Base-by-base conservation (phyloP, 2,329 filamentous ascomycete species). In the Domatiomyces catenatus region DNA sequence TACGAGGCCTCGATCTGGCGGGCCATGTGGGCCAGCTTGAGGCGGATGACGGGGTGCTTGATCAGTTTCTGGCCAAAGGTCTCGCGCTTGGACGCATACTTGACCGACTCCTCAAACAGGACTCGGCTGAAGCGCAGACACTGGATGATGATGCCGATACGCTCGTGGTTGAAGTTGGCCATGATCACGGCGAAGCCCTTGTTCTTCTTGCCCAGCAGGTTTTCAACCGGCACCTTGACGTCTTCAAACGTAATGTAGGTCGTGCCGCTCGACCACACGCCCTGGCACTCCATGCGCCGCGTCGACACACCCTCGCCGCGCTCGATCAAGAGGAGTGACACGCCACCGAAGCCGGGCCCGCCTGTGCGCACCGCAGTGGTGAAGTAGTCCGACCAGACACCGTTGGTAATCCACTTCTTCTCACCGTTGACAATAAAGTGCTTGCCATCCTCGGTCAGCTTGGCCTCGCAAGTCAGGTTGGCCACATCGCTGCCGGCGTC, bases 331-430 rank as follows among this genome's bases (percentile, higher is more conserved):
- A 98, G 79, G 48, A 96, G 77, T 26, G 81, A 86, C 55, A 98
- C 76, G 53, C 92, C 92, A 64, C 90, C 89, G 89, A 95, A 96
- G 59, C 92, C 92, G 20, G 79, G 73, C 32, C 81, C 83, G 56
- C 84, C 88, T 5, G 92, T 98, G 54, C 92, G 83, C 42, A 98
- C 92, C 22, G 90, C 92, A 12, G 86, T 93, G 50, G 92, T 96
- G 75, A 96, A 96, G 74, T 96, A 98, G 68, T 98, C 92, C 55
- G 76, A 79, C 87, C 88, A 95, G 63, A 95, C 80, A 63, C 92
- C 92, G 70, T 98, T 98, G 62, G 90, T 96, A 69, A 96, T 96
- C 90, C 92, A 96, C 73, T 98, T 98, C 84, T 98, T 96, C 79
- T 95, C 90, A 50, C 92, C 92, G 64, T 96, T 98, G 70, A 98